Base-by-base conservation (phyloP, 768 basidiomycete species). In the Neoboletus magnificus region DNA sequence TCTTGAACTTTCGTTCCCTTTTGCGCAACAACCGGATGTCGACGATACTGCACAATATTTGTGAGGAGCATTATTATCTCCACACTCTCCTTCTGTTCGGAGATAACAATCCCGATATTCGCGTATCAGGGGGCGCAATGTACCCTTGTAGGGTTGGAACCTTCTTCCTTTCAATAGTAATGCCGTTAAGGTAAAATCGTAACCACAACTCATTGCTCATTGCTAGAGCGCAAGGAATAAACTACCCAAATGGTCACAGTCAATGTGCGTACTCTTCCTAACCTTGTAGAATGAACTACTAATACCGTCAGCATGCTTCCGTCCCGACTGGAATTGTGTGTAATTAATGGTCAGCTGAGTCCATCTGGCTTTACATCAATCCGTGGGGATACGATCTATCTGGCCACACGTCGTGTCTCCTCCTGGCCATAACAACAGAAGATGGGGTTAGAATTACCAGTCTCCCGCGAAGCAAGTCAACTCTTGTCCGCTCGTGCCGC, bases 61-160 rank as follows among this genome's bases (percentile, higher is more conserved):
- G 8, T 7, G 36, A 53, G 36, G 33, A n/a, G 36, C 46, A 20
- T 41, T 37, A 12, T 27, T 33, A 42, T 54, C 43, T 54, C 42
- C 54, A 57, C 29, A 29, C 42, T 25, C 33, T 29, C 32, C 52
- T 50, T 52, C 47, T 49, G 18, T 35, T 52, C 57, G 46, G 54
- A 54, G 43, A 59, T 66, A 22, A 41, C 40, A 5, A 39, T 7
- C 2, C 65, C 62, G 65, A 48, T 35, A 9, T 15, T 53, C 58
- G 13, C 65, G 57, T 56, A 64, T 60, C 54, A 48, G 9, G 41
- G 16, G 32, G 8, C 9, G 20, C 40, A 62, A 58, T 65, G 50
- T 56, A 23, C 51, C 54, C 23, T 50, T 25, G 56, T 42, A 46
- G 33, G 40, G 52, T 13, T 10, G 15, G 18, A 23, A 32, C 35